Evolutionary conservation across 495 filamentous ascomycete species (phyloP).

Genomic region (Penicillium turbatum): DNA sequence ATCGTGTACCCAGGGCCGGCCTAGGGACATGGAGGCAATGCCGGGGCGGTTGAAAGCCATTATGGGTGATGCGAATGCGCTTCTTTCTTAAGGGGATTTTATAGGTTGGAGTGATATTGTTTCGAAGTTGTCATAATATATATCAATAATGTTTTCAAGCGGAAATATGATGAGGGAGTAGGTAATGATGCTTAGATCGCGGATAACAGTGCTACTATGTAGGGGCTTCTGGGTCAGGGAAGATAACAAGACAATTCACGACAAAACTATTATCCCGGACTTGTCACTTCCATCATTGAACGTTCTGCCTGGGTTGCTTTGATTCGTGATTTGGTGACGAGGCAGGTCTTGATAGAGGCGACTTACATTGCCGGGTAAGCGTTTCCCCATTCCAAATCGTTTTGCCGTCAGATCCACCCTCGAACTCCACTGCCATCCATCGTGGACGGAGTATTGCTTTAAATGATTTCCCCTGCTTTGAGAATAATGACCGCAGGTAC

Average conservation of each 20-base stretch:
- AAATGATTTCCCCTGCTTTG: neutral
- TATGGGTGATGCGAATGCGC: constrained; percentile 4
- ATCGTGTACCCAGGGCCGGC: constrained; percentile 61
- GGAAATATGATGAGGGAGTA: neutral
- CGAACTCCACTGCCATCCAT: neutral
- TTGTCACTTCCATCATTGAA: neutral
- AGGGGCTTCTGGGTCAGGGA: neutral
- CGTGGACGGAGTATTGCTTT: neutral
- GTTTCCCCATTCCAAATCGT: neutral
- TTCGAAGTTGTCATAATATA: neutral
- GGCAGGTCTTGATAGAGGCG: neutral
- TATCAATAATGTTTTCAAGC: neutral
- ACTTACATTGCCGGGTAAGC: constrained; percentile 17
- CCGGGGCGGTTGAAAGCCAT: constrained; percentile 43
- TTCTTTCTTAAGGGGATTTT: neutral
- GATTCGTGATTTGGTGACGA: neutral
- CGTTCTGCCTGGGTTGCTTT: constrained; percentile 7
- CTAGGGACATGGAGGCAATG: constrained; percentile 71
- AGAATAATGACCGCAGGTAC: neutral
- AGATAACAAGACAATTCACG: neutral
- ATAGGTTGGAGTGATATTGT: neutral
- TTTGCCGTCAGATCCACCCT: constrained; percentile 13
- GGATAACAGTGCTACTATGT: neutral
- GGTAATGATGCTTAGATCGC: neutral
- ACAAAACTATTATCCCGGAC: constrained; percentile 23